A percentile compares a stretch with the other conserved stretches of the same genome.
phyloP scores from a whole-genome alignment of 2,329 filamentous ascomycete genomes.

The Talaromyces amestolkiae region DNA sequence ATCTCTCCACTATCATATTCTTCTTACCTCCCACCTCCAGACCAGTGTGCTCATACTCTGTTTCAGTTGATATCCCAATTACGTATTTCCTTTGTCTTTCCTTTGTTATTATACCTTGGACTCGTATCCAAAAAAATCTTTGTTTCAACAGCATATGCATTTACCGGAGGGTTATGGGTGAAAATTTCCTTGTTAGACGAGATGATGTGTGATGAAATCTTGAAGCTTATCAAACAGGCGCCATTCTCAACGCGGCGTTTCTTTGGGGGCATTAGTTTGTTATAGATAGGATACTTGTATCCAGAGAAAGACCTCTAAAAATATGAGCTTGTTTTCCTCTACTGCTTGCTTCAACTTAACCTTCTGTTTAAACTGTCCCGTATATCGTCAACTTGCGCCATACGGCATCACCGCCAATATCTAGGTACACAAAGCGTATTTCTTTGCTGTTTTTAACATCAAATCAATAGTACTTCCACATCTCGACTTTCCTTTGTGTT shows the following conservation, averaged over 20 bases:
- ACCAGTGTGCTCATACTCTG: conserved; percentile 1
- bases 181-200: conserved; percentile 17
- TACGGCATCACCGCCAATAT: background rate
- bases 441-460: background rate
- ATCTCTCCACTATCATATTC: conserved; percentile 19
- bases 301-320: conserved; percentile 8
- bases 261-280: conserved; percentile 17
- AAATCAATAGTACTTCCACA: background rate
- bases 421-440: background rate
- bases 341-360: background rate
- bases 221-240: conserved; percentile 19
- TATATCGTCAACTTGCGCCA: background rate
- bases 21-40: conserved; percentile 19
- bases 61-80: conserved; percentile 18
- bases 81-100: conserved; percentile 18
- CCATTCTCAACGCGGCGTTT: conserved; percentile 24
- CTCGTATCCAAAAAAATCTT: conserved; percentile 10
- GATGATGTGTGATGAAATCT: conserved; percentile 20
- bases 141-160: conserved; percentile 22
- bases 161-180: conserved; percentile 13
- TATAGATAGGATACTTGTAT: background rate
- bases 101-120: conserved; percentile 8
- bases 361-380: background rate
- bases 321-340: conserved; percentile 3
- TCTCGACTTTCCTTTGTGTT: background rate